Evolutionary conservation across 208 protist species (phyloP), one percentile per base, ranked within the genome.

Genomic region (Blastocrithidia nonstop): DNA sequence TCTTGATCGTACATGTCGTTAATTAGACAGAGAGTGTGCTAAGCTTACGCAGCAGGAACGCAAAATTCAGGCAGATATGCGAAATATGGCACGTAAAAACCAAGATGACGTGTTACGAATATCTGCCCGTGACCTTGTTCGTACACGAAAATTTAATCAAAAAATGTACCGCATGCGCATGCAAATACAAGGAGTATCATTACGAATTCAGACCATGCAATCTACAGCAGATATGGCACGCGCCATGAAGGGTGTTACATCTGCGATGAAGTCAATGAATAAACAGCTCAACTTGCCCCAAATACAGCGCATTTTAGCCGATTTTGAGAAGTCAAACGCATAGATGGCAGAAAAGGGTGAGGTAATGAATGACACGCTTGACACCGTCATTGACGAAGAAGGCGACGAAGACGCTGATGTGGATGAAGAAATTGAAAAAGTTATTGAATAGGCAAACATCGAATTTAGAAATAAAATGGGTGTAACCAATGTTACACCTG

Each of bases 311-410:
- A 97, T 99, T 53, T 97, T 98, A 92, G 81, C 81, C 45, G 96
- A 99, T 61, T 99, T 99, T 66, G 95, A 97, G 66, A 90, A 95
- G 73, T 77, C 97, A 61, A 95, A 91, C 61, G 92, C 97, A 44
- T 84, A 95, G 63, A 97, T 98, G 91, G 92, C 94, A 25, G 96
- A 97, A 93, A 98, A 98, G 79, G 88, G 98, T 51, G 96, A 98
- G 41, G 97, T 98, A 93, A 97, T 98, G 91, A 79, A 76, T 47
- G 95, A 98, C 57, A 76, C 76, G 24, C 75, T 96, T 31, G 89
- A 95, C 52, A 78, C 89, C 40, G 82, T 75, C 27, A 83, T 94
- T 70, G 82, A 94, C 41, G 82, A 91, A 20, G 82, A 92, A n/a
- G 86, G 76, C 32, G 74, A 77, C 37, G 83, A 93, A 61, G 83